Evolutionary conservation across 2,329 filamentous ascomycete species (phyloP).

Genomic region (Helotiales sp.): DNA sequence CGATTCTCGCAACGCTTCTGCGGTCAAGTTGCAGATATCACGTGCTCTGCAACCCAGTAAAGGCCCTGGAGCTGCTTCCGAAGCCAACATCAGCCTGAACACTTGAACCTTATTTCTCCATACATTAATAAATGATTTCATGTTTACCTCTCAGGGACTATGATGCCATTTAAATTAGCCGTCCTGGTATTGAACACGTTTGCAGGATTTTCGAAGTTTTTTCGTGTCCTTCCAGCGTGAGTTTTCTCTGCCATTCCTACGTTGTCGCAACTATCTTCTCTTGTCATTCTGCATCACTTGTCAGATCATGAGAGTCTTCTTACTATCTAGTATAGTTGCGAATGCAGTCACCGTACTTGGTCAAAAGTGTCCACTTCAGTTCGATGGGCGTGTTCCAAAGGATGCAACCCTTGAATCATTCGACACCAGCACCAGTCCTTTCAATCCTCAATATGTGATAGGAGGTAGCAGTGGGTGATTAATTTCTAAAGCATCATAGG

Average conservation of each 20-base stretch:
- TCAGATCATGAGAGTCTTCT: not conserved
- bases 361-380: constrained; percentile 42
- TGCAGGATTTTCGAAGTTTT: too few relatives aligned
- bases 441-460: constrained; percentile 53
- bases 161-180: not conserved
- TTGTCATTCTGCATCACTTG: not conserved
- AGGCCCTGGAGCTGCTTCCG: too few relatives aligned
- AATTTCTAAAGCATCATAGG: not conserved
- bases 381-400: constrained; percentile 47
- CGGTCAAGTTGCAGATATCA: too few relatives aligned
- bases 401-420: constrained; percentile 41
- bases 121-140: not conserved
- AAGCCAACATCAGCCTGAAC: not conserved
- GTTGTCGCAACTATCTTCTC: not conserved
- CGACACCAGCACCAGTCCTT: constrained; percentile 44
- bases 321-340: constrained; percentile 1
- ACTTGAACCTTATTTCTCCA: not conserved
- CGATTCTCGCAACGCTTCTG: too few relatives aligned
- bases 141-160: not conserved
- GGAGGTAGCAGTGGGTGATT: constrained; percentile 40
- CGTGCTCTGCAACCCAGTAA: too few relatives aligned
- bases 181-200: not conserved
- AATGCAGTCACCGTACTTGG: constrained; percentile 21
- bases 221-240: not conserved
- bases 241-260: not conserved